Base-by-base conservation (phyloP, 73 alveolate species). In the Paramecium biaurelia region DNA sequence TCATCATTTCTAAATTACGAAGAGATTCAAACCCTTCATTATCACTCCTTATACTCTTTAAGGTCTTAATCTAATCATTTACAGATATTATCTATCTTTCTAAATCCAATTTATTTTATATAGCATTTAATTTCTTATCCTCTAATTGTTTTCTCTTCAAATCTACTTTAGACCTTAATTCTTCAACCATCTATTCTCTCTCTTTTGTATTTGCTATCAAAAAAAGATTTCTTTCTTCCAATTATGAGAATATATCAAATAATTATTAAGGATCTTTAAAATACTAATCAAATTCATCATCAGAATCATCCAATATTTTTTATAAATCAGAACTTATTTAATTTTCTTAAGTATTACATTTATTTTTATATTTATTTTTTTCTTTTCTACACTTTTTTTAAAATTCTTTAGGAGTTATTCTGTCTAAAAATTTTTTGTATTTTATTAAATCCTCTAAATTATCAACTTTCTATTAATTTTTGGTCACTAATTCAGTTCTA, bases 361-460 rank as follows among this genome's bases (percentile, higher is more conserved):
- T 63, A 67, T 58, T 67, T 26, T 57, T 58, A 8, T 26, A 35
- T 32, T 86, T 35, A 14, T 57, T 86, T 5, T 58, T 34, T 35
- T 10, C 57, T 1, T 32, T 85, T 47, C 57, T 85, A 43, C 23
- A 49, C 23, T 68, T 47, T 85, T 86, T 74, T 32, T 53, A 32
- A 57, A 28, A 58, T 30, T 86, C 93, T 18, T 86, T 86, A 6
- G 93, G 93, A 86, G 87, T 86, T 35, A 86, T 58, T 86, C 45
- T 86, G 21, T 86, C 93, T 45, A 86, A 58, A 26, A 86, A 86
- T 9, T 58, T 86, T 15, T 86, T 86, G 28, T 86, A 86, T 57
- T 74, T 74, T 57, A 70, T 49, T 23, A 57, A 35, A 21, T 86
- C 93, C 23, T 86, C 93, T 26, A 86, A 38, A 32, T 57, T 86